Evolutionary conservation across 2,329 filamentous ascomycete species (phyloP).

Genomic region (Scytalidium sp.): DNA sequence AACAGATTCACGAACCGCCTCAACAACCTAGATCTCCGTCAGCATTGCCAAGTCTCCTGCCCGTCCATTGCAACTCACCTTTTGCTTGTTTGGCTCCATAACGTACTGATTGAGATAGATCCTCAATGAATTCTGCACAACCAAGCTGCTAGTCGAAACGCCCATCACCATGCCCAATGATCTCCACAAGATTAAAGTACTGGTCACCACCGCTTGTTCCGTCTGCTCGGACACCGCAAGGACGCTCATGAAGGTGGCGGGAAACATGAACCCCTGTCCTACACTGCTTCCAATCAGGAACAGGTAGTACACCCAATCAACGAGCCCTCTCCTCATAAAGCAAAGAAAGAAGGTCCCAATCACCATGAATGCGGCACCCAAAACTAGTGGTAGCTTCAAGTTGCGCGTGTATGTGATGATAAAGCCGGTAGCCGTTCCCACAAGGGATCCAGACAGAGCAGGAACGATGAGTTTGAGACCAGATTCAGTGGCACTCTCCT

Average conservation of each 20-base stretch:
- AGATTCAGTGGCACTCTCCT: constrained; percentile 65
- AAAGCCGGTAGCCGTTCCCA: constrained; percentile 58
- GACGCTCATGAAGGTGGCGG: constrained; percentile 60
- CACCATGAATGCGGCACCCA: constrained; percentile 47
- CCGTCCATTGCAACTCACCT: constrained; percentile 19
- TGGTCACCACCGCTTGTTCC: constrained; percentile 67
- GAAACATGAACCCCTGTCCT: constrained; percentile 63
- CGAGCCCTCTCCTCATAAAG: constrained; percentile 47
- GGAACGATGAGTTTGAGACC: constrained; percentile 70
- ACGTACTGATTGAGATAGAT: constrained; percentile 59
- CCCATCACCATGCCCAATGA: constrained; percentile 70
- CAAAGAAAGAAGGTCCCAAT: constrained; percentile 49
- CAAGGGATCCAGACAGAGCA: constrained; percentile 50
- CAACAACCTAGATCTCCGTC: constrained; percentile 39
- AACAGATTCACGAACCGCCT: constrained; percentile 50
- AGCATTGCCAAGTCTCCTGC: constrained; percentile 21
- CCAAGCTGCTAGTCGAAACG: constrained; percentile 67
- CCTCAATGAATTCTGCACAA: constrained; percentile 69
- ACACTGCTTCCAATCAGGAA: constrained; percentile 54
- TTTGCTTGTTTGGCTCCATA: constrained; percentile 52
- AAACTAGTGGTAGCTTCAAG: constrained; percentile 56
- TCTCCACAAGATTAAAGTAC: constrained; percentile 69
- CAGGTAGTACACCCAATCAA: constrained; percentile 50
- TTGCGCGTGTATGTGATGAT: constrained; percentile 57
- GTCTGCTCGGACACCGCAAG: constrained; percentile 56